These are phyloP conservation scores for Trypanosoma congolense DNA, from an alignment of 208 protist genomes.

Conservation along the genomic window DNA sequence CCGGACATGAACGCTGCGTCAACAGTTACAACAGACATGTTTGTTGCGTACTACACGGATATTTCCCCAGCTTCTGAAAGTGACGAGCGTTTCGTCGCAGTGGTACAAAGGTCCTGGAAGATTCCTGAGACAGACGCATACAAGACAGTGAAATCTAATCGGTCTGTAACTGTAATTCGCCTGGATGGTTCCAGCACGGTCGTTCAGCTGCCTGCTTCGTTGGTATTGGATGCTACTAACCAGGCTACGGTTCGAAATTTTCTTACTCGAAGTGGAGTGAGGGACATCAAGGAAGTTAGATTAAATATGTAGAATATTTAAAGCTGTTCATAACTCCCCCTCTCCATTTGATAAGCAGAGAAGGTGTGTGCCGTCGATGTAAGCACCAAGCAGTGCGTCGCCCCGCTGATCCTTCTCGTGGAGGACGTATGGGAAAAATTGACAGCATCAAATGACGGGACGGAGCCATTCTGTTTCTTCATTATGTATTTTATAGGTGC, in stretches of 20 bases:
- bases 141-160: constrained; percentile 33
- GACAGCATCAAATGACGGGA: too few relatives aligned
- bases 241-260: constrained; percentile 41
- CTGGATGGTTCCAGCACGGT: constrained; percentile 51
- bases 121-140: constrained; percentile 71
- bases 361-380: too few relatives aligned
- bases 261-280: constrained; percentile 60
- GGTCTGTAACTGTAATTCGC: constrained; percentile 57
- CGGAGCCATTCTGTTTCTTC: too few relatives aligned
- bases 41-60: constrained; percentile 90
- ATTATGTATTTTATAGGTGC: too few relatives aligned
- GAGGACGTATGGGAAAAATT: too few relatives aligned
- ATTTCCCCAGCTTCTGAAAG: constrained; percentile 67
- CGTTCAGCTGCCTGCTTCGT: constrained; percentile 60
- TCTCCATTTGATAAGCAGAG: too few relatives aligned
- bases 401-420: too few relatives aligned
- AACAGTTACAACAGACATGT: constrained; percentile 73
- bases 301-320: constrained; percentile 7
- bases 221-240: constrained; percentile 48
- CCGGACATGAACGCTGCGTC: constrained; percentile 59
- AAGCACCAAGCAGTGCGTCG: too few relatives aligned
- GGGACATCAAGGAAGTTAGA: constrained; percentile 56
- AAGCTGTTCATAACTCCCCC: too few relatives aligned
- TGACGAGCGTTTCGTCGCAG: constrained; percentile 78
- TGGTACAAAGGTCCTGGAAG: constrained; percentile 61